These are phyloP conservation scores for Aphanomyces cochlioides DNA, from an alignment of 352 stramenopile genomes.

Conservation along the genomic window DNA sequence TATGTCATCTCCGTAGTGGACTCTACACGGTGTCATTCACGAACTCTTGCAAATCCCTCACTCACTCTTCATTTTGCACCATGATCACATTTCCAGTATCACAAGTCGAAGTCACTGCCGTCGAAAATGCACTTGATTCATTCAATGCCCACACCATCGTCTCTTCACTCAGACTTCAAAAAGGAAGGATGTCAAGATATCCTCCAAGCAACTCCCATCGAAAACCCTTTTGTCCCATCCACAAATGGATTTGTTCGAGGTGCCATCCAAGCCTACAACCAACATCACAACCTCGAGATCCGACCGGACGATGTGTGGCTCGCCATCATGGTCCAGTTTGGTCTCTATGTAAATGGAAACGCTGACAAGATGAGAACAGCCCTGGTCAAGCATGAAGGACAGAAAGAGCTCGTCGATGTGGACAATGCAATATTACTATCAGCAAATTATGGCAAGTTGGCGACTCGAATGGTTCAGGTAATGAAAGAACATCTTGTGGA, in stretches of 20 bases:
- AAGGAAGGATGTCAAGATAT: too few species aligned
- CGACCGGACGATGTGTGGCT: constrained; percentile 7
- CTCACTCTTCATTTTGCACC: too few species aligned
- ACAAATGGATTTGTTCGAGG: neutral
- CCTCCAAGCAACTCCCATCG: neutral
- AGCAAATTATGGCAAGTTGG: neutral
- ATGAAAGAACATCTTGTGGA: neutral
- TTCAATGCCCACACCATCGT: too few species aligned
- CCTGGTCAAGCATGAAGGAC: neutral
- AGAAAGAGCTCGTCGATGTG: neutral
- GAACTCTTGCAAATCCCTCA: too few species aligned
- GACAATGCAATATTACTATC: neutral
- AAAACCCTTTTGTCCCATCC: neutral
- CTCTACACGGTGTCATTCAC: too few species aligned
- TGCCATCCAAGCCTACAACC: constrained; percentile 13
- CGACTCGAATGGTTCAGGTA: neutral
- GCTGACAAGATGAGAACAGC: neutral
- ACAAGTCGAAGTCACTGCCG: too few species aligned
- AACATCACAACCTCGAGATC: constrained; percentile 1
- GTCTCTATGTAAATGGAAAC: neutral
- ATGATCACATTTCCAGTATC: too few species aligned
- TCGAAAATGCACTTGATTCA: too few species aligned
- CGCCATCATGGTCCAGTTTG: constrained; percentile 8
- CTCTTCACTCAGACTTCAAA: too few species aligned
- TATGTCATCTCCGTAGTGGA: too few species aligned